Percentiles rank a stretch among this genome's conserved stretches.
These are phyloP conservation scores for Venturia carpophila DNA, from an alignment of 2,329 filamentous ascomycete species.

Conservation along the genomic window DNA sequence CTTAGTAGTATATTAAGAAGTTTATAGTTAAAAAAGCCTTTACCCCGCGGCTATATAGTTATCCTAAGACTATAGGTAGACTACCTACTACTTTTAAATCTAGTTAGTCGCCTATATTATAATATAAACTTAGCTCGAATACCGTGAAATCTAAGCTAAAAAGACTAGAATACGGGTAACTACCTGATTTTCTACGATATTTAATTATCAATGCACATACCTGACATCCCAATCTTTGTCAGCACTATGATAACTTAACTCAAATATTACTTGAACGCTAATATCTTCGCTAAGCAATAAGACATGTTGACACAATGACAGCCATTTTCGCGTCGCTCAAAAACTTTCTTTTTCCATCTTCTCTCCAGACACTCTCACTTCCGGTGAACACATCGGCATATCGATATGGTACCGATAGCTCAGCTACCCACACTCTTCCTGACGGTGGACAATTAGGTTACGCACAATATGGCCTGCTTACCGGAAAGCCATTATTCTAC, in stretches of 20 bases:
- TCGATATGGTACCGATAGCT: conserved; percentile 17
- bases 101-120: too few relatives aligned
- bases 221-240: conserved; percentile 1
- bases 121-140: too few relatives aligned
- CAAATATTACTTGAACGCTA: not conserved
- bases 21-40: too few relatives aligned
- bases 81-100: too few relatives aligned
- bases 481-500: conserved; percentile 26
- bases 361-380: not conserved
- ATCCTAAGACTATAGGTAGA: too few relatives aligned
- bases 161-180: too few relatives aligned
- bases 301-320: not conserved
- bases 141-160: too few relatives aligned
- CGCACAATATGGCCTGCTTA: conserved; percentile 27
- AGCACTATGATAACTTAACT: not conserved
- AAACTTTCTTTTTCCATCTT: not conserved
- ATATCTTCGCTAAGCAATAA: too few relatives aligned
- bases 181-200: too few relatives aligned
- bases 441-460: conserved; percentile 33
- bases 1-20: too few relatives aligned
- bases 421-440: conserved; percentile 27
- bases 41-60: too few relatives aligned
- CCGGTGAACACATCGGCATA: not conserved
- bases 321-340: not conserved
- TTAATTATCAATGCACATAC: too few relatives aligned